Percentiles rank a stretch among this genome's conserved stretches.
phyloP scores from a whole-genome alignment of 1,284 basidiomycete species.

The Apiotrichum laibachii region DNA sequence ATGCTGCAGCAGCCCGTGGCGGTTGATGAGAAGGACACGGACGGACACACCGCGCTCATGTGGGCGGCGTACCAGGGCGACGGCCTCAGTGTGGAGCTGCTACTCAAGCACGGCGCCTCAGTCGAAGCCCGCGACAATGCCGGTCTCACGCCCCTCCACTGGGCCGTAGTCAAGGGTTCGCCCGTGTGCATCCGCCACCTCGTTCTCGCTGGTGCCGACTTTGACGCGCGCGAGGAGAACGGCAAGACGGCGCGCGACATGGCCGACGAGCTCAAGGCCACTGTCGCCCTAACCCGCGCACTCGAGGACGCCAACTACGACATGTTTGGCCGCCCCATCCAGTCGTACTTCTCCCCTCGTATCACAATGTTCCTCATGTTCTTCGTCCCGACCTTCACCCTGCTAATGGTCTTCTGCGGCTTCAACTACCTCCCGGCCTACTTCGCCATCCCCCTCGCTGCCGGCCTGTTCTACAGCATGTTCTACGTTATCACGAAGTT shows the following conservation, averaged over 20 bases:
- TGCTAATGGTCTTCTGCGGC: constrained; percentile 79
- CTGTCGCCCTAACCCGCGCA: constrained; percentile 82
- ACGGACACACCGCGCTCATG: constrained; percentile 95
- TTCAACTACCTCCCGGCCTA: constrained; percentile 84
- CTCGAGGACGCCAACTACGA: constrained; percentile 66
- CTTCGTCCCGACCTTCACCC: constrained; percentile 69
- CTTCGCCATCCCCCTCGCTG: constrained; percentile 73
- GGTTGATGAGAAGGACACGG: constrained; percentile 80
- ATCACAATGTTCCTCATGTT: constrained; percentile 82
- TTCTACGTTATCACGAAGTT: constrained; percentile 64
- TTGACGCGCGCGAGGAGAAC: constrained; percentile 74
- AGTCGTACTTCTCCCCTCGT: constrained; percentile 55
- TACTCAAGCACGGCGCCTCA: constrained; percentile 84
- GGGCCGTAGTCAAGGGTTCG: constrained; percentile 98
- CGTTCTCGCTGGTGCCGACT: constrained; percentile 77
- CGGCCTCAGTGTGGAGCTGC: constrained; percentile 85
- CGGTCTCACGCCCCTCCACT: constrained; percentile 89
- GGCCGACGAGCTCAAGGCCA: constrained; percentile 86
- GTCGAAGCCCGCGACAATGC: constrained; percentile 71
- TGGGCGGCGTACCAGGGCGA: constrained; percentile 98
- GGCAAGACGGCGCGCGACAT: constrained; percentile 90
- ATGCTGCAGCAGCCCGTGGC: constrained; percentile 86
- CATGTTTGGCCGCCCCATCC: constrained; percentile 34
- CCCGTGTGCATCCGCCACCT: constrained; percentile 76
- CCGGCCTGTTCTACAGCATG: constrained; percentile 85